Conservation (phyloP, 2,329 filamentous ascomycete species). For the Sporothrix brunneoviolacea region DNA sequence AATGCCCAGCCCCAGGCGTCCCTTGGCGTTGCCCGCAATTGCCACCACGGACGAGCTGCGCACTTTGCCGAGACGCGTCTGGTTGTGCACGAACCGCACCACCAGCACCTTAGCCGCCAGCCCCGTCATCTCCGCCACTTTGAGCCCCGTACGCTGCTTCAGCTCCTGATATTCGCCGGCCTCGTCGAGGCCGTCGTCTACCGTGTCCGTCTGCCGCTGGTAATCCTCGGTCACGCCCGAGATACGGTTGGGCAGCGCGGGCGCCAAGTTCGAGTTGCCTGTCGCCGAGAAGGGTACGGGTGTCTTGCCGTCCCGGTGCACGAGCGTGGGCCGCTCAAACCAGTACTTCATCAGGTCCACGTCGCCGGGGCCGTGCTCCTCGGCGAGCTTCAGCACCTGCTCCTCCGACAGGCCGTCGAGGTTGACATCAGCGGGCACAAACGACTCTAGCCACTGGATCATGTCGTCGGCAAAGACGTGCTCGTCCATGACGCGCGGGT, state of each 20-base stretch:
- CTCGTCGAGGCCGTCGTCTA: slow-evolving; percentile 39
- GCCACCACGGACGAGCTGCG: slow-evolving; percentile 66
- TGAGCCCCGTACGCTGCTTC: slow-evolving; percentile 50
- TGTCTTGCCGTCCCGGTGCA: slow-evolving; percentile 23
- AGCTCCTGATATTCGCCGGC: slow-evolving; percentile 44
- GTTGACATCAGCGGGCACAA: slow-evolving; percentile 24
- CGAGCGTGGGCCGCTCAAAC: slow-evolving; percentile 31
- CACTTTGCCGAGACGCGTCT: slow-evolving; percentile 95
- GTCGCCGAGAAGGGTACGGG: slow-evolving; percentile 16
- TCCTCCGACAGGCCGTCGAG: slow-evolving; percentile 20
- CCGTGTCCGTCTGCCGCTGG: slow-evolving; percentile 32
- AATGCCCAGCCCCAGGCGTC: slow-evolving; percentile 80
- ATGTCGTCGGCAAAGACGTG: slow-evolving; percentile 58
- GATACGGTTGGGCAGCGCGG: slow-evolving; percentile 45
- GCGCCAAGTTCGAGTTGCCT: slow-evolving; percentile 40
- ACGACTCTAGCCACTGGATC: slow-evolving; percentile 36
- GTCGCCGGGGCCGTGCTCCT: slow-evolving; percentile 24
- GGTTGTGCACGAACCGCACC: slow-evolving; percentile 70
- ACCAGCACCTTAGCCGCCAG: slow-evolving; percentile 69
- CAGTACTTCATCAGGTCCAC: slow-evolving; percentile 28
- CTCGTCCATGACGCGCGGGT: slow-evolving; percentile 52
- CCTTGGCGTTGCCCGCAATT: slow-evolving; percentile 81
- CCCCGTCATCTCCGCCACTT: slow-evolving; percentile 42
- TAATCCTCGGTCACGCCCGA: slow-evolving; percentile 47
- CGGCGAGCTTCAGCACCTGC: slow-evolving; percentile 24